Conservation (phyloP, 1,284 basidiomycete genomes). For the Peniophora sp. region DNA sequence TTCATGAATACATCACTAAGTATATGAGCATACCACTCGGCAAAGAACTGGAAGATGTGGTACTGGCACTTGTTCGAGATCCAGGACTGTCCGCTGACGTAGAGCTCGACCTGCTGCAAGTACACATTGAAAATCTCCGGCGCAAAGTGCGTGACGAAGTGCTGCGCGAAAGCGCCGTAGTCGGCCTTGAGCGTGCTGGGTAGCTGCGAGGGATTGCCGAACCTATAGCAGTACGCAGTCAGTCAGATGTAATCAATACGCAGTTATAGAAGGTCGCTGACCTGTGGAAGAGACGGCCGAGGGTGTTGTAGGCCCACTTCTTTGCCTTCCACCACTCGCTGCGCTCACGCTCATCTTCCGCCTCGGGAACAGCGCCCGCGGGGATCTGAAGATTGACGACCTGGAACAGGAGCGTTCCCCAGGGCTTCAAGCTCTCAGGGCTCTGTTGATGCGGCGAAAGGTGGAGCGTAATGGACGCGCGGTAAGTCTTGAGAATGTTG, state of each 20-base stretch:
- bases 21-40: slow-evolving; percentile 59
- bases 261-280: slow-evolving; percentile 17
- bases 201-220: slow-evolving; percentile 80
- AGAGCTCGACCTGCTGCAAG: slow-evolving; percentile 67
- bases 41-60: slow-evolving; percentile 75
- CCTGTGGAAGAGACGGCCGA: slow-evolving; percentile 72
- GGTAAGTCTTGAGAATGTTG: slow-evolving; percentile 78
- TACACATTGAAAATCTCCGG: slow-evolving; percentile 81
- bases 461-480: slow-evolving; percentile 65
- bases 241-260: neutral
- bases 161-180: slow-evolving; percentile 65
- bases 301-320: slow-evolving; percentile 79
- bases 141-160: slow-evolving; percentile 73
- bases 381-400: slow-evolving; percentile 67
- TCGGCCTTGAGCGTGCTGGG: slow-evolving; percentile 61
- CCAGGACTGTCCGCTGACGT: slow-evolving; percentile 66
- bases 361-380: slow-evolving; percentile 54
- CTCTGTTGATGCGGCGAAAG: slow-evolving; percentile 70
- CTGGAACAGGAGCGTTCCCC: slow-evolving; percentile 77
- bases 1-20: slow-evolving; percentile 2
- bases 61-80: slow-evolving; percentile 76
- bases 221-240: slow-evolving; percentile 30
- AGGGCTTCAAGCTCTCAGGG: slow-evolving; percentile 67
- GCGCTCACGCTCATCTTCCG: slow-evolving; percentile 67
- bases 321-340: slow-evolving; percentile 85